Evolutionary conservation across 108 stramenopile species (phyloP).

Genomic region (Cyclotella distinguenda): DNA sequence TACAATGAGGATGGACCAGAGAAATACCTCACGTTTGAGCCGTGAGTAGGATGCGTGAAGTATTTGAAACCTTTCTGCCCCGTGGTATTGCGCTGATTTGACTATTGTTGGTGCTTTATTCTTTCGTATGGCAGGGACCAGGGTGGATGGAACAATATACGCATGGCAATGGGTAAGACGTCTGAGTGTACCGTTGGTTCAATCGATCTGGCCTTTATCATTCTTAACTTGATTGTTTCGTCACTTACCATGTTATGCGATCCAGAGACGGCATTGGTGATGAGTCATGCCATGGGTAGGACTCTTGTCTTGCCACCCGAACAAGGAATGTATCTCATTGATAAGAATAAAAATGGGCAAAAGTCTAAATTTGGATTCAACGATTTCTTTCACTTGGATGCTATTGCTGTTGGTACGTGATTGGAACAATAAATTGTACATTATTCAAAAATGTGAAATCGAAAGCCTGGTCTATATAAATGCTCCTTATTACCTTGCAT

Average conservation of each 20-base stretch:
- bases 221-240: not conserved
- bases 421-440: too few species aligned
- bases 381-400: constrained; percentile 77
- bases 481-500: too few species aligned
- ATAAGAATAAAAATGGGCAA: constrained; percentile 34
- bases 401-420: constrained; percentile 47
- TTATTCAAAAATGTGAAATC: too few species aligned
- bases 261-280: constrained; percentile 80
- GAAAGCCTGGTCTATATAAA: too few species aligned
- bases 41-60: constrained; percentile 37
- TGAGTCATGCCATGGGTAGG: constrained; percentile 88
- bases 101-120: not conserved
- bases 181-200: too few species aligned
- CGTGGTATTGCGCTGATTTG: not conserved
- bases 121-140: constrained; percentile 1
- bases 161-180: constrained; percentile 46
- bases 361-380: constrained; percentile 61
- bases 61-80: not conserved
- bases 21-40: constrained; percentile 87
- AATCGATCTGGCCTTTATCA: not conserved
- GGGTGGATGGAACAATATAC: constrained; percentile 31
- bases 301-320: constrained; percentile 90
- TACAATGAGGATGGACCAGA: constrained; percentile 27
- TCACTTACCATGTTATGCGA: too few species aligned
- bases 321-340: constrained; percentile 82